Evolutionary conservation across 2,329 filamentous ascomycete species (phyloP).

Genomic region (Davidsoniella virescens): DNA sequence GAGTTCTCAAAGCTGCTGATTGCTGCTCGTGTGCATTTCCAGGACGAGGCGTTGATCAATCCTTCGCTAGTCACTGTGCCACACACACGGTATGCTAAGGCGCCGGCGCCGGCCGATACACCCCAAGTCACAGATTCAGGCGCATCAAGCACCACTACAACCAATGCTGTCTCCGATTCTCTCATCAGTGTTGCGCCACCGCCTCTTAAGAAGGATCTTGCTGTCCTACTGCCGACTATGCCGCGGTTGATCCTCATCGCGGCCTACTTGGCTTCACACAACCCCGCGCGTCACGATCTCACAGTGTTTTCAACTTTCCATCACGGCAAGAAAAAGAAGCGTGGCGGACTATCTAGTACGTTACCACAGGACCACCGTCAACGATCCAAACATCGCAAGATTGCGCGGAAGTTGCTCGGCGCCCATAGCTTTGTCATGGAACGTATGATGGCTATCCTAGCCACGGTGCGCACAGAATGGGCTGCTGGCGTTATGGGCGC

Average conservation of each 20-base stretch:
- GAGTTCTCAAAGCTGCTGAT: constrained; percentile 78
- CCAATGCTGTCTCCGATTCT: constrained; percentile 3
- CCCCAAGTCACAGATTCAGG: background rate
- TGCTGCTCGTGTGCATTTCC: constrained; percentile 50
- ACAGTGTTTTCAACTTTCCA: constrained; percentile 61
- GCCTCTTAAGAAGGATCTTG: constrained; percentile 26
- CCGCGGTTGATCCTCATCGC: constrained; percentile 59
- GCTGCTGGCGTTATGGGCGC: constrained; percentile 19
- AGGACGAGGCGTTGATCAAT: constrained; percentile 54
- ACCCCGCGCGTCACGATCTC: constrained; percentile 55
- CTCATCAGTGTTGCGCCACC: background rate
- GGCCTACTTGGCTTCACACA: constrained; percentile 70
- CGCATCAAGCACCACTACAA: background rate
- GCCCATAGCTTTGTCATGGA: constrained; percentile 65
- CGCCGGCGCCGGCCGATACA: background rate
- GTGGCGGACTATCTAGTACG: constrained; percentile 29
- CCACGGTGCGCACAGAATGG: constrained; percentile 46
- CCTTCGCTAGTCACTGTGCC: constrained; percentile 38
- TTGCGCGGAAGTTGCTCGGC: constrained; percentile 60
- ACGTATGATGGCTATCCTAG: constrained; percentile 62
- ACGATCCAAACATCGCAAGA: constrained; percentile 46
- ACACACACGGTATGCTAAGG: background rate
- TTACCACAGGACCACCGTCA: constrained; percentile 16
- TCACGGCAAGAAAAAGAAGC: constrained; percentile 32
- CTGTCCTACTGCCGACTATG: constrained; percentile 49